Evolutionary conservation across 192 early-diverging fungal genomes (phyloP).

Genomic region (Phycomyces nitens): DNA sequence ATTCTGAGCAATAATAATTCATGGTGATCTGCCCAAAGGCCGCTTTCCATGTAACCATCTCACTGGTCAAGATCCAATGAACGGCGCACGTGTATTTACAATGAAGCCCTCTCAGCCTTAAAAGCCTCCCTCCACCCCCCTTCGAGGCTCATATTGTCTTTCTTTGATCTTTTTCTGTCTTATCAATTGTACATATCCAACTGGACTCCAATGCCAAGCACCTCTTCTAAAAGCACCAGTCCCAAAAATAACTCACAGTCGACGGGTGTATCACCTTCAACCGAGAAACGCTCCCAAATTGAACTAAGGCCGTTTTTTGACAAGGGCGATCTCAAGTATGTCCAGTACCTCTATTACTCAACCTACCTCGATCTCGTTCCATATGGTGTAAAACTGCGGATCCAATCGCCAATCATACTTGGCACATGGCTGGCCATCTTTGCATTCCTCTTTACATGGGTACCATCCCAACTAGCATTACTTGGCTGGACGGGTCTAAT

Average conservation of each 20-base stretch:
- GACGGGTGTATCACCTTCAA: background rate
- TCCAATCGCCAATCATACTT: constrained; percentile 18
- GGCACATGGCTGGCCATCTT: constrained; percentile 10
- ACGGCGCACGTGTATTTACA: too few relatives aligned
- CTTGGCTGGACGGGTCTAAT: background rate
- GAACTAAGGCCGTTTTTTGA: constrained; percentile 31
- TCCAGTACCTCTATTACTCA: constrained; percentile 34
- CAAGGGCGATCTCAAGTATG: constrained; percentile 32
- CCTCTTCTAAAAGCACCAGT: background rate
- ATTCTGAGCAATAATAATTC: too few relatives aligned
- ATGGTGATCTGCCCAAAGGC: too few relatives aligned
- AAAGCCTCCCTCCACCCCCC: too few relatives aligned
- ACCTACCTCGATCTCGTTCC: constrained; percentile 36
- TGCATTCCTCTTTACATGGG: constrained; percentile 1
- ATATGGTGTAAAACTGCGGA: constrained; percentile 18
- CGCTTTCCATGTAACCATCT: too few relatives aligned
- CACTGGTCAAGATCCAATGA: too few relatives aligned
- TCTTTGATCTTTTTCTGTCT: too few relatives aligned
- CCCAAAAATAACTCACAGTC: background rate
- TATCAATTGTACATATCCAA: too few relatives aligned
- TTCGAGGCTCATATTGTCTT: too few relatives aligned
- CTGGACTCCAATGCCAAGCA: too few relatives aligned
- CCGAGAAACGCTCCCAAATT: constrained; percentile 11
- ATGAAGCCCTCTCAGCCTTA: too few relatives aligned
- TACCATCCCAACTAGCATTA: background rate